A percentile compares a stretch with the other conserved stretches of the same genome.
Conservation (phyloP, 441 rosid species). For the Croton laevigatus region DNA sequence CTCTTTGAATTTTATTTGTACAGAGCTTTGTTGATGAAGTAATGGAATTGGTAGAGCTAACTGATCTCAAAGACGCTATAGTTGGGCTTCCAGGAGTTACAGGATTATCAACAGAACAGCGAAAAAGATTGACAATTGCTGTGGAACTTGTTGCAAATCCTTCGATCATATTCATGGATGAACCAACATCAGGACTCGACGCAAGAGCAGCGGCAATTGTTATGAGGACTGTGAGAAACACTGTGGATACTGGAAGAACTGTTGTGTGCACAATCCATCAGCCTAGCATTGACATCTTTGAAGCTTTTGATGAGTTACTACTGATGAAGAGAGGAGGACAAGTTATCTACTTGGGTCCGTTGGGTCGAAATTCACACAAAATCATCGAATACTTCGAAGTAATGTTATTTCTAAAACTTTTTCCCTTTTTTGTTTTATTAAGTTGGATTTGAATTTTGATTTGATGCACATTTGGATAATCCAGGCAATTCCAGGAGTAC, state of each 20-base stretch:
- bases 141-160: too few species aligned
- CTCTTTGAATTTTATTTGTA: conserved; percentile 5
- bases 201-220: too few species aligned
- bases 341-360: conserved; percentile 73
- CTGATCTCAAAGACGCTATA: conserved; percentile 30
- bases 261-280: too few species aligned
- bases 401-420: not conserved
- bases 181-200: too few species aligned
- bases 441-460: not conserved
- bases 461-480: not conserved
- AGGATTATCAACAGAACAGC: too few species aligned
- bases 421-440: not conserved
- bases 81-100: conserved; percentile 46
- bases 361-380: conserved; percentile 64
- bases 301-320: too few species aligned
- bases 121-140: too few species aligned
- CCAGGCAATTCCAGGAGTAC: conserved; percentile 56
- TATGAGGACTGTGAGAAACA: too few species aligned
- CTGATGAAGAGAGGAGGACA: conserved; percentile 82
- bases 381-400: conserved; percentile 76
- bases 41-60: conserved; percentile 43
- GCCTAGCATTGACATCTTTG: too few species aligned
- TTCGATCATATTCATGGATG: too few species aligned
- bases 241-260: too few species aligned
- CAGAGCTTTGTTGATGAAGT: conserved; percentile 45